Conservation (phyloP, 202 grass and related monocot species). For the Saccharum hybrid region DNA sequence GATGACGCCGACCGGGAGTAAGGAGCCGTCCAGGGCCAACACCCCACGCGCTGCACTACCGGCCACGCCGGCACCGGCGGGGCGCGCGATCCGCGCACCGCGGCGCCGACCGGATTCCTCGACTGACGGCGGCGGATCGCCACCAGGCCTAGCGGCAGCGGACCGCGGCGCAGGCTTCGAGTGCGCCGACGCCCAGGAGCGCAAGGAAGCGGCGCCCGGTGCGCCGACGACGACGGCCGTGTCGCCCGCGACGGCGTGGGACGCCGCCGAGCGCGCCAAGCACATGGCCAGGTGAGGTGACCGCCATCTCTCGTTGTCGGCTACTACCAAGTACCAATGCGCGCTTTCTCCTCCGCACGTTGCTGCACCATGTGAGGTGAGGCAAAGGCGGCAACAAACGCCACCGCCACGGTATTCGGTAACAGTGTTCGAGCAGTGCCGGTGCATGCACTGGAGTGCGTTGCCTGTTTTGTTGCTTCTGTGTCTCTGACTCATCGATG, state of each 20-base stretch:
- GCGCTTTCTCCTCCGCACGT: background rate
- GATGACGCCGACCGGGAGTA: slow-evolving; percentile 61
- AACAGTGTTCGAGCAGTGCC: background rate
- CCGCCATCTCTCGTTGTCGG: background rate
- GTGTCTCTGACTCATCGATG: background rate
- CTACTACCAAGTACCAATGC: background rate
- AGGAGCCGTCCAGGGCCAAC: slow-evolving; percentile 57
- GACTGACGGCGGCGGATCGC: background rate
- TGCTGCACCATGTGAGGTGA: slow-evolving; percentile 7
- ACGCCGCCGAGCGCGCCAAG: slow-evolving; percentile 62
- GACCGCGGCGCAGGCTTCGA: background rate
- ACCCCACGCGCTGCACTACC: slow-evolving; percentile 39
- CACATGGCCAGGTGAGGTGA: slow-evolving; percentile 49
- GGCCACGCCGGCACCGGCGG: background rate
- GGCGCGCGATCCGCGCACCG: background rate
- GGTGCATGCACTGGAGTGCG: background rate
- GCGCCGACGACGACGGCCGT: background rate
- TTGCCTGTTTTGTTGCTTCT: background rate
- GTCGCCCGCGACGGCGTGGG: slow-evolving; percentile 57
- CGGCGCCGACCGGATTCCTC: background rate
- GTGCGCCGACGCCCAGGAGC: background rate
- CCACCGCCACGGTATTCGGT: background rate
- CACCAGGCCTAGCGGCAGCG: background rate
- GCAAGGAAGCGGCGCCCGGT: background rate
- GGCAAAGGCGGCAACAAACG: background rate